phyloP scores from a whole-genome alignment of 352 stramenopile genomes.

The Pythium insidiosum region DNA sequence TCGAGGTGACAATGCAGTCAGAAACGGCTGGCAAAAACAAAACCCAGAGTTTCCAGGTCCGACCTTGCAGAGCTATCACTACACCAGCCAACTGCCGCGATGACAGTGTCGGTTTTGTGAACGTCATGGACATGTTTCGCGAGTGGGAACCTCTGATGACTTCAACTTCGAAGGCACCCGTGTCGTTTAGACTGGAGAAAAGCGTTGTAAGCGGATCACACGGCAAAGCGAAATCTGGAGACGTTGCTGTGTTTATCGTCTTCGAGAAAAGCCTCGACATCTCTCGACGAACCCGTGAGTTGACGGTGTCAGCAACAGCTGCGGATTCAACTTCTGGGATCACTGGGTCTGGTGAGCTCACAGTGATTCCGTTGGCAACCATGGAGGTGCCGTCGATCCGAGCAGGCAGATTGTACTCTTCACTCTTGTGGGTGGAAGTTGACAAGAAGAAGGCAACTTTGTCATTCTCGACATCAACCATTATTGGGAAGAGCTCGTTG shows the following conservation, averaged over 20 bases:
- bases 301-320: slow-evolving; percentile 13
- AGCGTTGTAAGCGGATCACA: slow-evolving; percentile 51
- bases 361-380: slow-evolving; percentile 42
- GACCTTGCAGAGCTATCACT: slow-evolving; percentile 46
- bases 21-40: neutral
- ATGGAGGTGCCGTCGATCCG: slow-evolving; percentile 42
- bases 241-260: slow-evolving; percentile 38
- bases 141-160: slow-evolving; percentile 41
- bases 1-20: slow-evolving; percentile 33
- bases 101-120: slow-evolving; percentile 51
- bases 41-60: slow-evolving; percentile 16
- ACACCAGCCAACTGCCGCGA: slow-evolving; percentile 30
- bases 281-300: slow-evolving; percentile 12
- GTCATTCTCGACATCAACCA: slow-evolving; percentile 70
- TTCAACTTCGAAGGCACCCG: slow-evolving; percentile 30
- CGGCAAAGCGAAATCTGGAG: too few relatives aligned
- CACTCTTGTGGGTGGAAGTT: slow-evolving; percentile 63
- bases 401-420: slow-evolving; percentile 47
- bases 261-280: slow-evolving; percentile 45
- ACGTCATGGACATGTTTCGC: slow-evolving; percentile 52
- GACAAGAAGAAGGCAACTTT: slow-evolving; percentile 57
- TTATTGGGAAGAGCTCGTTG: slow-evolving; percentile 48
- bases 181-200: slow-evolving; percentile 44
- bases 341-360: slow-evolving; percentile 18
- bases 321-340: too few relatives aligned